Evolutionary conservation across 2,329 filamentous ascomycete species (phyloP), one percentile per base, ranked within the genome.

Genomic region (Colletotrichum euphorbiae): DNA sequence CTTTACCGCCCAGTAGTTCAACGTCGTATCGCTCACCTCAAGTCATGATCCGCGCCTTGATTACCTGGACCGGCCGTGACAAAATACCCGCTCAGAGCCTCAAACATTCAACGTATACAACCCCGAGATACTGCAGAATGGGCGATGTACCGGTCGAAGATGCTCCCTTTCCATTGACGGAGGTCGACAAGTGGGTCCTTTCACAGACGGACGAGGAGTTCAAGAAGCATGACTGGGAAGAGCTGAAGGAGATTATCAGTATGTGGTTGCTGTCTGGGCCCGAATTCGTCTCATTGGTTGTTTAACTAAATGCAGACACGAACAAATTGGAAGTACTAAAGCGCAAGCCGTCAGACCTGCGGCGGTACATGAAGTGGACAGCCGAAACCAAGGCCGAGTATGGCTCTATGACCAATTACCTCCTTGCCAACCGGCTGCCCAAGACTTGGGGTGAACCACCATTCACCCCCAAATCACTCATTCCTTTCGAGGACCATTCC

Each of bases 311-410:
- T 31, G n/a, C 69, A 88, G 82, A 78, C 58, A 80, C 76, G 59
- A 90, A 90, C 74, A 80, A 90, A 40, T 89, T 98, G 68, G 88
- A 91, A 70, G 84, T 87, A 24, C 90, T 98, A 73, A 93, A 93
- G 76, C 87, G 95, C 42, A 89, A 90, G 66, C 94, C 95, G 1
- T 94, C 91, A 28, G 91, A 97, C 73, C 83, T 97, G 69, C 86
- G 91, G 60, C 86, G 87, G 45, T 98, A 98, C 76, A 90, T 95
- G 73, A 83, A 90, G 75, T 97, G 91, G 86, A 93, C 91, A 13
- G 82, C 87, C 54, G 84, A 89, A 66, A 89, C 91, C 57, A 91
- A 91, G 73, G 84, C 85, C 66, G 80, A 90, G 72, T 93, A 96
- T 81, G 93, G 94, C 69, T 92, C 89, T 71, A 91, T 97, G 75